Evolutionary conservation across 306 rosid genomes (phyloP), one percentile per base, ranked within the genome.

Genomic region (Prunus persica): DNA sequence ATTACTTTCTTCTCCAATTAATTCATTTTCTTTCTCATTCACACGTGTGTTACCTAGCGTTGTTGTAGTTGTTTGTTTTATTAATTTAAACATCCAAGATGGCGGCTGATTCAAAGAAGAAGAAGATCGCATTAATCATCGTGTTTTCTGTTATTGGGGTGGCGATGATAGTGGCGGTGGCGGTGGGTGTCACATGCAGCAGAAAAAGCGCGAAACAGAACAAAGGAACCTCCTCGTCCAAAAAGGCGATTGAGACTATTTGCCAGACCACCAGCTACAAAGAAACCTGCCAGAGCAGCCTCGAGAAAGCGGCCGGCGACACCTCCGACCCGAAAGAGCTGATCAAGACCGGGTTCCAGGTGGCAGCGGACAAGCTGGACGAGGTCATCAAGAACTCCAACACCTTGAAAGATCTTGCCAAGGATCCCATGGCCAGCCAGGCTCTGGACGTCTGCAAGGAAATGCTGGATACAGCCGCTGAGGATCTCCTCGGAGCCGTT

Each of bases 401-500:
- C 2, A 60, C 81, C 1, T 60, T 85, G 28, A 13, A 67, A 4
- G 87, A 82, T 14, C 27, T 83, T 11, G 89, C 74, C n/a, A 80
- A 76, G 10, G 98, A 94, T 45, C 58, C 84, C 46, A 82, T 67
- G 79, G 74, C 90, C 11, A 87, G 57, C 75, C 79, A 85, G 49
- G 97, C 97, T 0, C 19, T 91, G 6, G 79, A 75, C 3, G 78
- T 78, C 15, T 94, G 97, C 74, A 78, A 67, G 2, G 90, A 87
- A 64, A 82, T 94, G 0, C 55, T 92, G 28, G 79, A 81, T 0
- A 85, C 82, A 11, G 89, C 92, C 0, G 46, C 89, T 6, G 89
- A 81, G 16, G 91, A 86, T 11, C 72, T 94, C 1, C 22, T 70
- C 0, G 70, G 56, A 0, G 92, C 97, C 0, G 51, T 82, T 2